Evolutionary conservation across 805 yeast species (phyloP), one percentile per base, ranked within the genome.

Genomic region (Wickerhamiella lipophila): DNA sequence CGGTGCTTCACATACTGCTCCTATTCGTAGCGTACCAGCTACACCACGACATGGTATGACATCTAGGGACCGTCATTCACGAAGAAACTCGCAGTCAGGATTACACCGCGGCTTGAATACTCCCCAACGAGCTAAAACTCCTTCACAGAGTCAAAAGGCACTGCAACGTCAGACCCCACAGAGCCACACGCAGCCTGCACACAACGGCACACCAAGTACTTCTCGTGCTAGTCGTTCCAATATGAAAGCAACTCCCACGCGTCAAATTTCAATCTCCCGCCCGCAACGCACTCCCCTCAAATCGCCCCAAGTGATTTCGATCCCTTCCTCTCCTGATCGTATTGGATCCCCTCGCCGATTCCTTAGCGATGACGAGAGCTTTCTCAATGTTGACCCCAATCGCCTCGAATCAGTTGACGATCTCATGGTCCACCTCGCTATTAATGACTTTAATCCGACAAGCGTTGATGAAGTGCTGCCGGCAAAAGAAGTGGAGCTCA

Each of bases 291-390:
- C 42, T 5, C 42, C 25, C 4, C 42, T 3, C 15, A 38, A 22
- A 16, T 18, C 40, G 15, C 27, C 42, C 42, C 42, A 38, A 19
- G 42, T 22, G n/a, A 38, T 38, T 12, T 19, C n/a, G 5, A 40
- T 40, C 32, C 43, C 43, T 9, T 40, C 43, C 3, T 40, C 43
- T 13, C 43, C 43, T 7, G 29, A 23, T 3, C 30, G 30, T 25
- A 7, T 12, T 11, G 30, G 30, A 12, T 40, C 43, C 5, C 43
- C 43, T 13, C 21, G 30, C 25, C 29, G 30, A 3, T 12, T 40
- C 21, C 32, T 21, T 9, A 40, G 43, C 19, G 43, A 40, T 12
- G 38, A 32, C 15, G 43, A 40, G 9, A 40, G 43, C 15, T 23
- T 40, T n/a, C 15, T 22, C 21, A 22, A 22, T 25, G 21, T 40